Percentiles rank a stretch among this genome's conserved stretches.
Conservation (phyloP, 441 rosid genomes). For the Erodium moschatum region DNA sequence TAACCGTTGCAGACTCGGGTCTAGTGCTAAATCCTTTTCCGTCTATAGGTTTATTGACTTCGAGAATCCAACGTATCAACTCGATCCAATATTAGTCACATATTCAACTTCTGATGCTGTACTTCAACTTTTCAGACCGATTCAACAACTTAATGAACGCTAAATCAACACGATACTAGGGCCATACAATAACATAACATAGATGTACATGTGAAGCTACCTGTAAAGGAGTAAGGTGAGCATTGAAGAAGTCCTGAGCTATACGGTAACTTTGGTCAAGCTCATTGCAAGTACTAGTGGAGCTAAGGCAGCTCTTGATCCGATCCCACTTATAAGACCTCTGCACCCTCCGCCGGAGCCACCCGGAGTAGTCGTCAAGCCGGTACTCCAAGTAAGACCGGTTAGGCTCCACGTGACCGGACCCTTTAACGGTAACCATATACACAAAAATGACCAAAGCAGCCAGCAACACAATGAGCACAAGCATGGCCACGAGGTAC, state of each 20-base stretch:
- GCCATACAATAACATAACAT: slow-evolving; percentile 7
- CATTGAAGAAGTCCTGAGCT: slow-evolving; percentile 82
- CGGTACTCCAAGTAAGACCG: slow-evolving; percentile 68
- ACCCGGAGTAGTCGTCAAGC: slow-evolving; percentile 62
- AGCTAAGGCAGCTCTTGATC: slow-evolving; percentile 54
- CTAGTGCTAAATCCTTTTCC: no score
- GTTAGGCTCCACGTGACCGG: slow-evolving; percentile 60
- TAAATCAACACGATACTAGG: background rate
- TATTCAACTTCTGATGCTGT: no score
- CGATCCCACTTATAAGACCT: slow-evolving; percentile 78
- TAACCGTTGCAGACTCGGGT: no score
- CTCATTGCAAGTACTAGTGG: slow-evolving; percentile 52
- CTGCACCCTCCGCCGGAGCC: slow-evolving; percentile 60
- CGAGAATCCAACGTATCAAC: no score
- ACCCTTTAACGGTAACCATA: slow-evolving; percentile 62
- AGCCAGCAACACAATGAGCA: slow-evolving; percentile 49
- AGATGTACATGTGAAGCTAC: slow-evolving; percentile 24
- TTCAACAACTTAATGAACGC: slow-evolving; percentile 8
- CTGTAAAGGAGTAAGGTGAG: slow-evolving; percentile 69
- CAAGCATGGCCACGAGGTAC: slow-evolving; percentile 65
- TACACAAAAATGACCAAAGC: slow-evolving; percentile 58
- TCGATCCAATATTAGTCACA: no score
- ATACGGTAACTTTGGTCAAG: slow-evolving; percentile 54
- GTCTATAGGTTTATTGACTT: no score
- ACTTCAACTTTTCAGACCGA: no score